A percentile compares a stretch with the other conserved stretches of the same genome.
These are phyloP conservation scores for Phaffomyces opuntiae DNA, from an alignment of 805 yeast genomes.

Conservation along the genomic window DNA sequence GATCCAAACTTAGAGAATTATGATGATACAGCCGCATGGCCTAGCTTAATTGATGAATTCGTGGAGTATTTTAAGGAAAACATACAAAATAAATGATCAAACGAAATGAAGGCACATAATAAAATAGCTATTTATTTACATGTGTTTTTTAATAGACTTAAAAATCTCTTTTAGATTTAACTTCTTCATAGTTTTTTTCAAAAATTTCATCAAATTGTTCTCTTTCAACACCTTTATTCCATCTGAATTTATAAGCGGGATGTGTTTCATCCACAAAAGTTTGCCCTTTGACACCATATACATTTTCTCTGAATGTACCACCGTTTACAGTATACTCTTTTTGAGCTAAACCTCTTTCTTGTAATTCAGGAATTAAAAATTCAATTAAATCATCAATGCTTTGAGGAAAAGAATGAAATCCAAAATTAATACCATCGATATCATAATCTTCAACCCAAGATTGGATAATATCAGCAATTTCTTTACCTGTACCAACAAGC, in stretches of 20 bases:
- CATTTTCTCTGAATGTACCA: slow-evolving; percentile 30
- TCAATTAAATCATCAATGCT: slow-evolving; percentile 33
- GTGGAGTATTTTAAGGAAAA: slow-evolving; percentile 43
- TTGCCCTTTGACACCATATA: slow-evolving; percentile 19
- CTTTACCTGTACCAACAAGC: slow-evolving; percentile 27
- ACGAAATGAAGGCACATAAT: too few species aligned
- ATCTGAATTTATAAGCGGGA: slow-evolving; percentile 12
- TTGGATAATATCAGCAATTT: slow-evolving; percentile 34
- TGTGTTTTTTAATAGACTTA: background rate
- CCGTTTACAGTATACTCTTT: slow-evolving; percentile 29
- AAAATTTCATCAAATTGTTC: slow-evolving; percentile 22
- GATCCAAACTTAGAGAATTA: slow-evolving; percentile 54
- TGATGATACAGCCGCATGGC: slow-evolving; percentile 89
- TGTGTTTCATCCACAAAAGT: slow-evolving; percentile 13
- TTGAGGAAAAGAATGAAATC: slow-evolving; percentile 29
- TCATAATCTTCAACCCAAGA: slow-evolving; percentile 33
- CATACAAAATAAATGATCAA: too few species aligned
- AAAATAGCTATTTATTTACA: too few species aligned
- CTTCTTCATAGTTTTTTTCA: background rate
- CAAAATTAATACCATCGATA: slow-evolving; percentile 37
- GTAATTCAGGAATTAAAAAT: slow-evolving; percentile 29
- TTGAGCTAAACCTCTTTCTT: slow-evolving; percentile 27
- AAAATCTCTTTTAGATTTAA: background rate
- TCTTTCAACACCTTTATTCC: slow-evolving; percentile 19
- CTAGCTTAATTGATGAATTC: slow-evolving; percentile 77